Base-by-base conservation (phyloP, 371 early-diverging fungal genomes). In the Haplosporangium sp. region DNA sequence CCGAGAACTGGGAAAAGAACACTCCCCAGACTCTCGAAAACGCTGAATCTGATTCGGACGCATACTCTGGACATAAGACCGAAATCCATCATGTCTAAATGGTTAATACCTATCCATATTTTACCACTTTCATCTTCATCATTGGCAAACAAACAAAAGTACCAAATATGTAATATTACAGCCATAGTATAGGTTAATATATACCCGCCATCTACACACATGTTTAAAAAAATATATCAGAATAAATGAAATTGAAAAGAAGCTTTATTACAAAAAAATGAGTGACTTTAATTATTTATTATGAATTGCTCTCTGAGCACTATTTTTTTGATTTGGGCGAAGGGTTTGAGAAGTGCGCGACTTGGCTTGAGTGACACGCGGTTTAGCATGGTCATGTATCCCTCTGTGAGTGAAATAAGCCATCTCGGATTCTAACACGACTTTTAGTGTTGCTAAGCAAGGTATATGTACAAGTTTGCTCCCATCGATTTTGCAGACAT, bases 41-140 rank as follows among this genome's bases (percentile, higher is more conserved):
- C 11, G 3, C 39, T 52, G 68, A 60, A 55, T 74, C 69, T 34
- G 69, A 69, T 19, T 63, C 71, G 8, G 69, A 63, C 57, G 66
- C 74, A 20, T 44, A 45, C 50, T 63, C 53, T 45, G 67, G 19
- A 19, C 57, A 58, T 48, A 77, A 77, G 78, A 69, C 73, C 27
- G 67, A 72, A 3, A 48, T 67, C 64, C 63, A 59, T 44, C 65
- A 71, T 37, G 67, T 76, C 48, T 76, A 76, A 65, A 50, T 20
- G 45, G 8, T 10, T 15, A 6, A 7, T 42, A 7, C 42, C 42
- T 7, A 42, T 42, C 10, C 42, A 7, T 15, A 47, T 47, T 13
- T 15, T n/a, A 4, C 50, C 4, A 15, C 7, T 50, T n/a, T n/a
- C 15, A 50, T n/a, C 2, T 40, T 42, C 11, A 17, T 60, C 55